Evolutionary conservation across 2,329 filamentous ascomycete genomes (phyloP).

Genomic region (Pseudogymnoascus sp.): DNA sequence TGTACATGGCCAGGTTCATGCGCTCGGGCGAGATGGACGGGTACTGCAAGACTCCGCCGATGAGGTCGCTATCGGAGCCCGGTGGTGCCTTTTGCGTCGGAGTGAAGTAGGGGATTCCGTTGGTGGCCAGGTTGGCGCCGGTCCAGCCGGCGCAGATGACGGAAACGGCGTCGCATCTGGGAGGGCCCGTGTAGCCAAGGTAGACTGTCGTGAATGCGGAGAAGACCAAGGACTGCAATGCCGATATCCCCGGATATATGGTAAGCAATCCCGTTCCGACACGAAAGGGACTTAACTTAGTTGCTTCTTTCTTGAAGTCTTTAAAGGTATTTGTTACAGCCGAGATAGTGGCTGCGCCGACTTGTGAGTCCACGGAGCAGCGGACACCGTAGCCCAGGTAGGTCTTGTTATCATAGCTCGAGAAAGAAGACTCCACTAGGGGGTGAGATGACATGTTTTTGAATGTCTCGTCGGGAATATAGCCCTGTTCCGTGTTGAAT

Average conservation of each 20-base stretch:
- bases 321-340: background rate
- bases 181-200: background rate
- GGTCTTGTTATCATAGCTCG: background rate
- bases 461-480: background rate
- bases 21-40: background rate
- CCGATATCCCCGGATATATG: background rate
- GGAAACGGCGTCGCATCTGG: background rate
- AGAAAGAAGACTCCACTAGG: background rate
- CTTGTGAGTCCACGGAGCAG: background rate
- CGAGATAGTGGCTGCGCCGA: background rate
- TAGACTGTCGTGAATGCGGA: background rate
- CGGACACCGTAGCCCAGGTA: background rate
- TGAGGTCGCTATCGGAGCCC: background rate
- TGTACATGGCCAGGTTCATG: background rate
- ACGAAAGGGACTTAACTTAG: background rate
- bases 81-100: background rate
- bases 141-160: background rate
- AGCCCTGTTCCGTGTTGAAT: background rate
- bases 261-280: background rate
- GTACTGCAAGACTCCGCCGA: background rate
- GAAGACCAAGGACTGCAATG: background rate
- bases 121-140: background rate
- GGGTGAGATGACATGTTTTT: background rate
- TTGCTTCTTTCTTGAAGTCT: background rate
- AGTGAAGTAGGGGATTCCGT: background rate